Percentiles rank a stretch among this genome's conserved stretches.
Conservation (phyloP, 257 asterid species). For the Plantago elongata region DNA sequence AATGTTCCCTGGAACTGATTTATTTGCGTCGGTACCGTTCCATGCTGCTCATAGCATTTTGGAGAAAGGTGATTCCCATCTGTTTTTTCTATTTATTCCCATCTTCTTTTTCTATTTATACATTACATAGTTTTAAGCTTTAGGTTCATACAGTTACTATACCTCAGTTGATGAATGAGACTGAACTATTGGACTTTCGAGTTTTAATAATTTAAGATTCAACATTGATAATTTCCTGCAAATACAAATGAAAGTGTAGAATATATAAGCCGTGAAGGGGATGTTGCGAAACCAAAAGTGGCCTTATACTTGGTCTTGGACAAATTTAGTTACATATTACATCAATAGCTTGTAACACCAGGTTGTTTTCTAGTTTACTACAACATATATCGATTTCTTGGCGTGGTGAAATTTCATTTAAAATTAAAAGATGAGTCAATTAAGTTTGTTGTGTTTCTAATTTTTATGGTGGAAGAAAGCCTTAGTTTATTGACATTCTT, state of each 20-base stretch:
- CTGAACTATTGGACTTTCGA: neutral
- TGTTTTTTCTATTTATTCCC: neutral
- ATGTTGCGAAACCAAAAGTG: too few species aligned
- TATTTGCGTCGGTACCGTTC: constrained; percentile 65
- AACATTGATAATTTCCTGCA: neutral
- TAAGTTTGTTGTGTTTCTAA: neutral
- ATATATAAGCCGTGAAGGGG: neutral
- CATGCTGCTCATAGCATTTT: constrained; percentile 95
- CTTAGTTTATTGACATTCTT: too few species aligned
- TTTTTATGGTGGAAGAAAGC: neutral
- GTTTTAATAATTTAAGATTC: neutral
- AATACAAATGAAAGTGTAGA: neutral
- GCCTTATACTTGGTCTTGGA: too few species aligned
- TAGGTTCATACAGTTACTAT: neutral
- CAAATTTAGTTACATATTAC: too few species aligned
- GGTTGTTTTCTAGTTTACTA: neutral
- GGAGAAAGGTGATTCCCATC: constrained; percentile 54
- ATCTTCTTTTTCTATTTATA: neutral
- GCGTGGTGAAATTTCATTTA: neutral
- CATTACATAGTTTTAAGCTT: neutral
- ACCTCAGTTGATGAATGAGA: neutral
- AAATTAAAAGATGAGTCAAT: neutral
- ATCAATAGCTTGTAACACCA: too few species aligned
- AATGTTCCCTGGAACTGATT: constrained; percentile 78
- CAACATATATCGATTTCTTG: neutral